These are phyloP conservation scores for Calendula officinalis DNA, from an alignment of 129 eudicot species.

Conservation along the genomic window DNA sequence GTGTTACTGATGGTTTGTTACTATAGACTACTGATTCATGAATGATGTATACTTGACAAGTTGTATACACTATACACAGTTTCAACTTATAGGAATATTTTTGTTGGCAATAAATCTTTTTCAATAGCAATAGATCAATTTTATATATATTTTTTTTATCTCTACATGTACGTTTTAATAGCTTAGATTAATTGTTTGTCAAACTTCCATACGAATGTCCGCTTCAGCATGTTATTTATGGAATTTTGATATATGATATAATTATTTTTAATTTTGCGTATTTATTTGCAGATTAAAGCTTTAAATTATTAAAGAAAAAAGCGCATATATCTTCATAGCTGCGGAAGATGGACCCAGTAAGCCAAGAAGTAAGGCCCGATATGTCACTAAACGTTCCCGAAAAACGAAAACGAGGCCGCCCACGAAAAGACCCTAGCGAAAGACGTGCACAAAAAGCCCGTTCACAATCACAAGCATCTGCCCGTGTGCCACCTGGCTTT, in stretches of 20 bases:
- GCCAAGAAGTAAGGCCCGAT: constrained; percentile 41
- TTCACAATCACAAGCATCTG: constrained; percentile 34
- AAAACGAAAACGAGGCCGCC: constrained; percentile 86
- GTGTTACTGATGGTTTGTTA: background rate
- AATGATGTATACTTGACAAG: background rate
- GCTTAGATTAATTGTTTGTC: constrained; percentile 3
- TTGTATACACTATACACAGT: background rate
- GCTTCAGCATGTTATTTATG: constrained; percentile 10
- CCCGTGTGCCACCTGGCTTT: constrained; percentile 51
- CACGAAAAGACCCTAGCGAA: constrained; percentile 67
- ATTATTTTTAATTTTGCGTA: constrained; percentile 2
- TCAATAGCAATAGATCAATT: background rate
- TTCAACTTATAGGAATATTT: too few species aligned
- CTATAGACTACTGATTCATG: background rate
- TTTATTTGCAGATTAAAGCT: constrained; percentile 23
- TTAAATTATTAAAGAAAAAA: constrained; percentile 9
- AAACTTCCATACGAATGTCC: background rate
- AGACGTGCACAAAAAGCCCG: constrained; percentile 33
- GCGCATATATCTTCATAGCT: constrained; percentile 9
- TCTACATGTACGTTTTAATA: background rate
- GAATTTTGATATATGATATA: background rate
- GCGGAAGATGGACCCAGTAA: constrained; percentile 49
- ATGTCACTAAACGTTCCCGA: constrained; percentile 34
- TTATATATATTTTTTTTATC: background rate
- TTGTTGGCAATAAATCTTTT: background rate